Conservation (phyloP, 2,329 filamentous ascomycete genomes). For the Ascochyta fabae region DNA sequence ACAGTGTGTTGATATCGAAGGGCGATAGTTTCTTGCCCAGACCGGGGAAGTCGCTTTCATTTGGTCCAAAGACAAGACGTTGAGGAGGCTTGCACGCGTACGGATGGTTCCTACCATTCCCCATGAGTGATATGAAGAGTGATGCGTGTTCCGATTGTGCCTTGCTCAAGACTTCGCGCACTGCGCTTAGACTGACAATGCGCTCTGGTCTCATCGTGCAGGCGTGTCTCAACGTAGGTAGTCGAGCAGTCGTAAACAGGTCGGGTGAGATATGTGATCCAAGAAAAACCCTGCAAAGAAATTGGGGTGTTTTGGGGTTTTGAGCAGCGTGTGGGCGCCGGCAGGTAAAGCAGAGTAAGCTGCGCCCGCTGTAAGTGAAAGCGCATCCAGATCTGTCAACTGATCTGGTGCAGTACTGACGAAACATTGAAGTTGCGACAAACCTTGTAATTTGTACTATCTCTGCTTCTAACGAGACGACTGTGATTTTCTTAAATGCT, state of each 20-base stretch:
- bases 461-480: too few species aligned
- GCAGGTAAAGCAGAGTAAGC: background rate
- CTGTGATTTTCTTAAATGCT: too few species aligned
- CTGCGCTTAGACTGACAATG: background rate
- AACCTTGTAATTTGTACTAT: too few species aligned
- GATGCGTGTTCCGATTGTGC: slow-evolving; percentile 7
- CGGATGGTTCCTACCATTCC: slow-evolving; percentile 11
- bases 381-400: background rate
- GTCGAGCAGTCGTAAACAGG: background rate
- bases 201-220: background rate
- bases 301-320: background rate
- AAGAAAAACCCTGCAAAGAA: background rate
- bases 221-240: background rate
- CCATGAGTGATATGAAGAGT: slow-evolving; percentile 17
- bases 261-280: background rate
- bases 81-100: background rate
- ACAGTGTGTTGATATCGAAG: slow-evolving; percentile 7
- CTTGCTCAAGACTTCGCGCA: slow-evolving; percentile 13
- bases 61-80: background rate
- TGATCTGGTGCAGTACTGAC: too few species aligned
- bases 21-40: slow-evolving; percentile 20
- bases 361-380: slow-evolving; percentile 7
- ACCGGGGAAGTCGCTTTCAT: slow-evolving; percentile 13
- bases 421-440: too few species aligned
- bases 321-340: background rate